Base-by-base conservation (phyloP, 139 green algal genomes). In the Mesotaenium endlicherianum region DNA sequence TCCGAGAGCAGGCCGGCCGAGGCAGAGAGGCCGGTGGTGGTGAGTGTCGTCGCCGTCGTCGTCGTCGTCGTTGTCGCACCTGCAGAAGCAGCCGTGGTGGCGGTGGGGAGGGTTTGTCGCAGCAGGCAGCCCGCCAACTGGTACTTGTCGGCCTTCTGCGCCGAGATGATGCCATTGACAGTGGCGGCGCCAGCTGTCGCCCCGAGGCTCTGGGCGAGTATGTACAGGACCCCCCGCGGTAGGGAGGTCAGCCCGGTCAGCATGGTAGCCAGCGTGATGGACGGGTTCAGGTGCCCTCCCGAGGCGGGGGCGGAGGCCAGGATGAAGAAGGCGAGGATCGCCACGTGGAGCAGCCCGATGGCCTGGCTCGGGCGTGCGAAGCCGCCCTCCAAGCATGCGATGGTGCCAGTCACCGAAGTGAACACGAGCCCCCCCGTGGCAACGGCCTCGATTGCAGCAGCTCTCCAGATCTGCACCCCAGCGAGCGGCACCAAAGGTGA, bases 391-490 rank as follows among this genome's bases (percentile, higher is more conserved):
- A 59, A 39, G 71, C 67, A 75, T 2, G 67, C 36, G 39, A 67
- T 80, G 30, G 71, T 80, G 43, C 17, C 45, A 0, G 38, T 20
- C 20, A 64, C 1, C 26, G 42, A 68, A 20, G 43, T 69, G 43
- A 1, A 68, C 36, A 80, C 71, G 42, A 80, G 3, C 0, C 38
- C 38, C 42, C 38, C 71, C 31, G 44, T 80, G 31, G 36, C 71
- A 5, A 80, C 71, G 11, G 72, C 26, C 71, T 80, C 71, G 45
- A 80, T 80, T 34, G 72, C 20, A 4, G 71, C 16, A 69, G 71
- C 71, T 5, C 71, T n/a, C 71, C 71, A 80, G 11, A 80, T 39
- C 71, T 80, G 71, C n/a, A n/a, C n/a, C n/a, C n/a, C n/a, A n/a
- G n/a, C n/a, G n/a, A n/a, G n/a, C n/a, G n/a, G n/a, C n/a, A n/a